These are phyloP conservation scores for Nasturtium officinale DNA, from an alignment of 345 rosid species.

Conservation along the genomic window DNA sequence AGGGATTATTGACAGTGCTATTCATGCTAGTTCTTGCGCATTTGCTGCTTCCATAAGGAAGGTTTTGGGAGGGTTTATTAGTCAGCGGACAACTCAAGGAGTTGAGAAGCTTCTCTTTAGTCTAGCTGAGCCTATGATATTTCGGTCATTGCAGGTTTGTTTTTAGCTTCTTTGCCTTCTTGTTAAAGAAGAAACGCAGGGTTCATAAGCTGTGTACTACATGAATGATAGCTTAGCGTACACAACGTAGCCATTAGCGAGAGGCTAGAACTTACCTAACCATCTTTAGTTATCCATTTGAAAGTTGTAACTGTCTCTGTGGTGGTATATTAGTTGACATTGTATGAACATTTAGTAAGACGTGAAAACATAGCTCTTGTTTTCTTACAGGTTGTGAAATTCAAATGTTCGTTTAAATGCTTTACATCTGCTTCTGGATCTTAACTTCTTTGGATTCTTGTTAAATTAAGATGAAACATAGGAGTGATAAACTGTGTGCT, in stretches of 20 bases:
- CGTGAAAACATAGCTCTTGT: not conserved
- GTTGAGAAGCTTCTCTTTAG: slow-evolving; percentile 84
- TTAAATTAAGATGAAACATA: not conserved
- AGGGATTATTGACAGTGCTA: slow-evolving; percentile 71
- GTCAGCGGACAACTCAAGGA: slow-evolving; percentile 69
- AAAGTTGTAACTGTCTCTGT: not conserved
- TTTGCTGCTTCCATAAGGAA: slow-evolving; percentile 77
- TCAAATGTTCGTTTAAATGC: slow-evolving; percentile 92
- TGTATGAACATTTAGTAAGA: not conserved
- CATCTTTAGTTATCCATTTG: not conserved
- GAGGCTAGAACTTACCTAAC: not conserved
- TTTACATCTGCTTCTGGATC: slow-evolving; percentile 78
- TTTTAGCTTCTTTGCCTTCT: not conserved
- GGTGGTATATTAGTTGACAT: not conserved
- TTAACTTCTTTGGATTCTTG: slow-evolving; percentile 22
- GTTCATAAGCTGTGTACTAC: not conserved
- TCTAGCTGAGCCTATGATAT: slow-evolving; percentile 84
- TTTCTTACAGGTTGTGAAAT: slow-evolving; percentile 81
- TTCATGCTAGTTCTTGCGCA: slow-evolving; percentile 54
- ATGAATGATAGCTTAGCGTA: not conserved
- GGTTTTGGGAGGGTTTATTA: slow-evolving; percentile 76
- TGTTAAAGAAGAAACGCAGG: not conserved
- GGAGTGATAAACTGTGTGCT: not conserved
- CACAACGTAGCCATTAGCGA: not conserved
- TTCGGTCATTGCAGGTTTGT: slow-evolving; percentile 83